These are phyloP conservation scores for Exserohilum rostratum DNA, from an alignment of 2,329 filamentous ascomycete species.

Conservation along the genomic window DNA sequence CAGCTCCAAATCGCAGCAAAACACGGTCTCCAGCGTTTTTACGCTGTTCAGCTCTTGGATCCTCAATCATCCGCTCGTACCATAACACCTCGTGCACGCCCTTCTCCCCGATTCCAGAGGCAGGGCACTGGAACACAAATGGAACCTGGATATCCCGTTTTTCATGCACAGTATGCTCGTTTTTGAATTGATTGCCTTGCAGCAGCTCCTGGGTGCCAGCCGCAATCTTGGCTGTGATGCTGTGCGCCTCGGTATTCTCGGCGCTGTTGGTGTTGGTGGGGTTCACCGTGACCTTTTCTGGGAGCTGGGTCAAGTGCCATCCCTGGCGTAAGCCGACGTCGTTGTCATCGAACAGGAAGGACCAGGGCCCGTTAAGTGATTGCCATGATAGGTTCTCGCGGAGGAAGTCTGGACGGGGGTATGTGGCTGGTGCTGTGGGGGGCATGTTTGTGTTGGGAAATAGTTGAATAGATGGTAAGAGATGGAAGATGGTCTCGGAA, in stretches of 20 bases:
- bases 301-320: slow-evolving; percentile 63
- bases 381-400: slow-evolving; percentile 63
- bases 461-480: neutral
- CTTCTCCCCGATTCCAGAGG: slow-evolving; percentile 66
- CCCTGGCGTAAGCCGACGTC: slow-evolving; percentile 60
- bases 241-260: slow-evolving; percentile 38
- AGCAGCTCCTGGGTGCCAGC: slow-evolving; percentile 57
- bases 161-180: slow-evolving; percentile 41
- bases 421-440: slow-evolving; percentile 37
- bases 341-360: slow-evolving; percentile 69
- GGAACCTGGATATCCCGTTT: slow-evolving; percentile 66
- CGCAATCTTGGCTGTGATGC: slow-evolving; percentile 56
- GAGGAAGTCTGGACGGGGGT: slow-evolving; percentile 70
- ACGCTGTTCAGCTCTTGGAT: slow-evolving; percentile 56
- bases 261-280: slow-evolving; percentile 24
- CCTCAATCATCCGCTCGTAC: slow-evolving; percentile 63
- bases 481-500: neutral
- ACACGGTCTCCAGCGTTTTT: slow-evolving; percentile 50
- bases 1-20: slow-evolving; percentile 64
- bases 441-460: slow-evolving; percentile 1
- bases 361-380: slow-evolving; percentile 68
- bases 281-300: slow-evolving; percentile 46
- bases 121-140: slow-evolving; percentile 68
- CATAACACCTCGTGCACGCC: slow-evolving; percentile 71
- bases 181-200: slow-evolving; percentile 53